These are phyloP conservation scores for Mitragyna speciosa DNA, from an alignment of 257 asterid genomes.

Conservation along the genomic window DNA sequence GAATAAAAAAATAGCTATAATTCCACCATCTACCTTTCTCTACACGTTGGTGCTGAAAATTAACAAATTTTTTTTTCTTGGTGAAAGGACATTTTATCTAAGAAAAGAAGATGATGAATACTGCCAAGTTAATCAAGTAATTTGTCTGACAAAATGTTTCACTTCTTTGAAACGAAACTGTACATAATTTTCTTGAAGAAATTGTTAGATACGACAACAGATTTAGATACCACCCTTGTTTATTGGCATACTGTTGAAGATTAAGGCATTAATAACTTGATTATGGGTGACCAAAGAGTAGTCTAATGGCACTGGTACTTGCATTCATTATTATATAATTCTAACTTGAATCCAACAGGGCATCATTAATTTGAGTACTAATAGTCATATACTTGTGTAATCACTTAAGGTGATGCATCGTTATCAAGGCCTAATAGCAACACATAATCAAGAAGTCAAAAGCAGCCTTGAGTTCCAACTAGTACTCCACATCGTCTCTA, in stretches of 20 bases:
- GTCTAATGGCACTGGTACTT: neutral
- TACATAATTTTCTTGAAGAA: neutral
- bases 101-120: too few species aligned
- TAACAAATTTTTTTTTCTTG: too few species aligned
- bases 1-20: too few species aligned
- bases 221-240: neutral
- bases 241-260: neutral
- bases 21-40: too few species aligned
- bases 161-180: neutral
- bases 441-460: slow-evolving; percentile 32
- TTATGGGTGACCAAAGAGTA: neutral
- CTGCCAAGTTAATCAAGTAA: neutral
- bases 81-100: too few species aligned
- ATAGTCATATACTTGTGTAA: slow-evolving; percentile 10
- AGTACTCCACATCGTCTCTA: slow-evolving; percentile 18
- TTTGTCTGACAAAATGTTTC: neutral
- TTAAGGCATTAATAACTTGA: slow-evolving; percentile 1
- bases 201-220: neutral
- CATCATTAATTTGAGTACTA: slow-evolving; percentile 36
- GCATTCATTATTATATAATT: neutral
- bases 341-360: slow-evolving; percentile 28
- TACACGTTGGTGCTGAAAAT: too few species aligned
- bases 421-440: slow-evolving; percentile 31
- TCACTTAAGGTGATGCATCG: slow-evolving; percentile 43
- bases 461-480: slow-evolving; percentile 47